Evolutionary conservation across 1,284 basidiomycete species (phyloP).

Genomic region (Trametes versicolor): DNA sequence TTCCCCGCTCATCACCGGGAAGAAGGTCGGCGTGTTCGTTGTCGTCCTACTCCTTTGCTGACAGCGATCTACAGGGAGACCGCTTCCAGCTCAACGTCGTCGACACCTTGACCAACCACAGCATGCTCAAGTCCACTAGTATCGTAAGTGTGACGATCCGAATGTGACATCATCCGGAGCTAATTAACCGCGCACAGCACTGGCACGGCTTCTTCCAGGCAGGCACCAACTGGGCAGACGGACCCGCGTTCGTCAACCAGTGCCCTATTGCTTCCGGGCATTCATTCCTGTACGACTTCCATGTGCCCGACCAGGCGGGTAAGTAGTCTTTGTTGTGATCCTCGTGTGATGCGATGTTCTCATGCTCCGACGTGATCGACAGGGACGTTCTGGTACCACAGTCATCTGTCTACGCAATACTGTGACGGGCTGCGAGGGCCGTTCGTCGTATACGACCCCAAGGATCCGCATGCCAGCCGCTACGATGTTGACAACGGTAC

Average conservation of each 20-base stretch:
- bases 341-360: neutral
- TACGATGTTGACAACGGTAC: slow-evolving; percentile 56
- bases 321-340: slow-evolving; percentile 33
- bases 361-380: slow-evolving; percentile 2
- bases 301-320: slow-evolving; percentile 45
- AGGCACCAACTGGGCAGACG: slow-evolving; percentile 46
- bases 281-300: slow-evolving; percentile 54
- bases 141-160: slow-evolving; percentile 40
- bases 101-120: slow-evolving; percentile 45
- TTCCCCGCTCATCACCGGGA: slow-evolving; percentile 40
- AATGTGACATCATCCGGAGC: slow-evolving; percentile 28
- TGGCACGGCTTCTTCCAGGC: slow-evolving; percentile 49
- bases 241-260: slow-evolving; percentile 51
- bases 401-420: slow-evolving; percentile 38
- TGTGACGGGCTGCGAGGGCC: slow-evolving; percentile 48
- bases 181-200: slow-evolving; percentile 37
- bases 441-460: slow-evolving; percentile 52
- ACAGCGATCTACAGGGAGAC: slow-evolving; percentile 32
- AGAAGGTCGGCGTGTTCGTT: slow-evolving; percentile 34
- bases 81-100: slow-evolving; percentile 47
- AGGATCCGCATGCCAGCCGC: slow-evolving; percentile 48
- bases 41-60: neutral
- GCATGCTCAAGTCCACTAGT: slow-evolving; percentile 47
- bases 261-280: slow-evolving; percentile 59
- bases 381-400: slow-evolving; percentile 38